Base-by-base conservation (phyloP, 306 rosid species). In the Hylodesmum podocarpum region DNA sequence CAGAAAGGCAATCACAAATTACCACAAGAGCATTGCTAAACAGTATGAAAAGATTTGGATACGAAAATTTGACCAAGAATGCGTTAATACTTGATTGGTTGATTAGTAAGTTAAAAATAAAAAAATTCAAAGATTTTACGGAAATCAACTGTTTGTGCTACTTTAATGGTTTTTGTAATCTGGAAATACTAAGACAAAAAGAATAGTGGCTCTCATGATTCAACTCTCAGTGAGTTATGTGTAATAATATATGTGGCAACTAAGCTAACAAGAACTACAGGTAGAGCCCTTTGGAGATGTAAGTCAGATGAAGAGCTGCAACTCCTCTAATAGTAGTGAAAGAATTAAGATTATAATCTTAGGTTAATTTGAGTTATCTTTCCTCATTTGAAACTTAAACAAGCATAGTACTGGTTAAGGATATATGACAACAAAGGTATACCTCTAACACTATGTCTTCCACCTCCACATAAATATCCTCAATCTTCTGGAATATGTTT, bases 401-500 rank as follows among this genome's bases (percentile, higher is more conserved):
- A 37, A 14, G 18, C 37, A 31, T 14, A 62, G 10, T 49, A 64
- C 31, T 61, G 25, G 43, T 8, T 43, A 81, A 78, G 73, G 70
- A 54, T 53, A 68, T 44, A 79, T 34, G 41, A 39, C 0, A 10
- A 46, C 49, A 77, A 80, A 76, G 39, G 50, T 82, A 57, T 86
- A 90, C 97, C 98, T 90, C 88, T 34, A 88, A 80, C 75, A 89
- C 76, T 50, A 84, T 28, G 54, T 89, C 97, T 80, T 92, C 97
- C 53, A 87, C 92, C 73, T 95, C 98, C 73, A 92, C 75, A 87
- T 88, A 90, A 92, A 90, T 89, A 77, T 87, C 77, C 84, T 90
- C 96, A 41, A 95, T 89, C 76, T 88, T 92, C 79, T 89, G 87
- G 68, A 85, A 92, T 24, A 89, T 68, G 72, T 87, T 75, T 73